Evolutionary conservation across 2,329 filamentous ascomycete genomes (phyloP).

Genomic region (Xylariaceae sp.): DNA sequence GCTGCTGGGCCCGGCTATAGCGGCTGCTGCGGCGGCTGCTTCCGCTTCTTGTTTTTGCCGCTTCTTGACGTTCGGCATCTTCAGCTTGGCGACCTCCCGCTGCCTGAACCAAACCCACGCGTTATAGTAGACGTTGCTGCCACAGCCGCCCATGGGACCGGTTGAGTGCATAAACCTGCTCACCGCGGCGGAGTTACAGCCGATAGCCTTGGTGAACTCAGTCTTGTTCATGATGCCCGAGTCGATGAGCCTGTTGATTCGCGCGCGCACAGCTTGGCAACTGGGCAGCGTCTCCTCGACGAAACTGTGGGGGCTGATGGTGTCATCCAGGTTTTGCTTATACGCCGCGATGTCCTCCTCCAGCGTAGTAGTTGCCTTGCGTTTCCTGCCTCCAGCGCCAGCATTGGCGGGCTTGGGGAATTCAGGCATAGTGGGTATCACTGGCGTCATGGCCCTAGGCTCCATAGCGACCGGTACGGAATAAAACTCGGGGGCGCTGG

Average conservation of each 20-base stretch:
- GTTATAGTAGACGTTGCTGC: slow-evolving; percentile 13
- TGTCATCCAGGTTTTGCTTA: slow-evolving; percentile 26
- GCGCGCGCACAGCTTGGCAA: slow-evolving; percentile 20
- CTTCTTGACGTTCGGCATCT: slow-evolving; percentile 28
- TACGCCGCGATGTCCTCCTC: slow-evolving; percentile 30
- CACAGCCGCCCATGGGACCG: slow-evolving; percentile 18
- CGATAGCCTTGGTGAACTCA: slow-evolving; percentile 24
- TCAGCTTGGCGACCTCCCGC: slow-evolving; percentile 24
- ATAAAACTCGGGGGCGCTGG: neutral
- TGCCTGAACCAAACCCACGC: slow-evolving; percentile 27
- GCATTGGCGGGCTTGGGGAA: neutral
- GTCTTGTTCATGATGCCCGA: slow-evolving; percentile 26
- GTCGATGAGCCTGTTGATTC: slow-evolving; percentile 26
- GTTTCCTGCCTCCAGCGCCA: slow-evolving; percentile 22
- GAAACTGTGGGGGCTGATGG: slow-evolving; percentile 6
- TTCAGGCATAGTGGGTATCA: neutral
- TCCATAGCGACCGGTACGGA: neutral
- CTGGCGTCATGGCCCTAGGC: neutral
- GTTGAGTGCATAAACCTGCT: slow-evolving; percentile 19
- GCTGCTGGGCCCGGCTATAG: neutral
- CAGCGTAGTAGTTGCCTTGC: slow-evolving; percentile 25
- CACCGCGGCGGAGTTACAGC: slow-evolving; percentile 9
- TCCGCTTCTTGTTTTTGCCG: slow-evolving; percentile 22
- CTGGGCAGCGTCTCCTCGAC: slow-evolving; percentile 12
- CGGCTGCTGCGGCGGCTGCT: neutral